phyloP scores from a whole-genome alignment of 2,329 filamentous ascomycete species.

The Aspergillus jensenii region DNA sequence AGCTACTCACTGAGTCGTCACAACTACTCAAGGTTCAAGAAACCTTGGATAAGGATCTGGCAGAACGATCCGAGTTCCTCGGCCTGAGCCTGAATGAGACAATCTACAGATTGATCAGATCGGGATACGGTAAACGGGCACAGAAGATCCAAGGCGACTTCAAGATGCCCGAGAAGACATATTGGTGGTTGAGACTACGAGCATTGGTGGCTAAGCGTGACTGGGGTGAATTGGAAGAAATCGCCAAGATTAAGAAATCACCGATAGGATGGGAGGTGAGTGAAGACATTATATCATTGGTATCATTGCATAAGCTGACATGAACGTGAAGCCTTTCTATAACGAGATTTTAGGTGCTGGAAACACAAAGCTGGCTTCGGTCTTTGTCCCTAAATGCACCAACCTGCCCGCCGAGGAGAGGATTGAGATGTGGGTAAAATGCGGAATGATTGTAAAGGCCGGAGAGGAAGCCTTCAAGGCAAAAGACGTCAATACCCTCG shows the following conservation, averaged over 20 bases:
- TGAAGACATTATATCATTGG: slow-evolving; percentile 19
- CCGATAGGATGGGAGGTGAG: slow-evolving; percentile 95
- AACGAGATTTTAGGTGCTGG: slow-evolving; percentile 85
- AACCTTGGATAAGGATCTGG: slow-evolving; percentile 78
- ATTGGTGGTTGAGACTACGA: slow-evolving; percentile 82
- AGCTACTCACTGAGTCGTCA: slow-evolving; percentile 74
- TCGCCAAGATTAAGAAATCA: slow-evolving; percentile 71
- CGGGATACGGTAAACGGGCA: slow-evolving; percentile 80
- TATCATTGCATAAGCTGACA: slow-evolving; percentile 28
- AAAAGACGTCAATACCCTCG: slow-evolving; percentile 75
- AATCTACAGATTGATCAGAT: slow-evolving; percentile 79
- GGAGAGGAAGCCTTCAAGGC: slow-evolving; percentile 85
- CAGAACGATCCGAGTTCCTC: slow-evolving; percentile 62
- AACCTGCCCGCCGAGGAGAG: slow-evolving; percentile 66
- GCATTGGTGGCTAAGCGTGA: slow-evolving; percentile 87
- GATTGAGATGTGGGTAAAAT: slow-evolving; percentile 94
- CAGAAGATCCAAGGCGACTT: slow-evolving; percentile 90
- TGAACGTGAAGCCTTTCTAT: slow-evolving; percentile 72
- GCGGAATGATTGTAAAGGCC: slow-evolving; percentile 82
- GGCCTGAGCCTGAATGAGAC: slow-evolving; percentile 90
- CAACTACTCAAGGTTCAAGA: slow-evolving; percentile 84
- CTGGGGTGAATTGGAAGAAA: slow-evolving; percentile 90
- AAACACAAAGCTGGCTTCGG: slow-evolving; percentile 78
- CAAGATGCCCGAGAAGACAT: slow-evolving; percentile 85
- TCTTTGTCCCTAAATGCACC: slow-evolving; percentile 87